Evolutionary conservation across 148 eudicot genomes (phyloP), one percentile per base, ranked within the genome.

Genomic region (Silene uniflora): DNA sequence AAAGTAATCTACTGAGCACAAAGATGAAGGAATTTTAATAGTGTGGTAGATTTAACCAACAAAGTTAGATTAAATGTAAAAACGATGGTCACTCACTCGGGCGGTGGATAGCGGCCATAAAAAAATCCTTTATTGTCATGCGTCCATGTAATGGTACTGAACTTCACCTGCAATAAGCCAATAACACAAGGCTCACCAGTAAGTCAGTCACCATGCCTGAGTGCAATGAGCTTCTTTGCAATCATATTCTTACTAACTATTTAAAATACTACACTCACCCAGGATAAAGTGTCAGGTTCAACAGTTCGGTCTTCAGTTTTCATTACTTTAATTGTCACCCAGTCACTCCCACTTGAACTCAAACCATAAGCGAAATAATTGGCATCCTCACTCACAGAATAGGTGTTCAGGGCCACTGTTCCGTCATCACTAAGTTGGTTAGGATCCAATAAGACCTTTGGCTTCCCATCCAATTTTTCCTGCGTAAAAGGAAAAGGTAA

Each of bases 301-400:
- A 83, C 85, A 12, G 14, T 82, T 76, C 78, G 88, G 74, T 86
- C 93, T 27, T 90, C 91, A 74, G 89, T 79, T 69, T 76, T 80
- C 91, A 88, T 89, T 54, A 95, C 97, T 85, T 89, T 90, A 58
- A 95, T 87, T 63, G 93, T 89, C 19, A 87, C 87, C 98, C 98
- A 95, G 78, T 95, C 98, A 76, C 98, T 95, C 70, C 98, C 98
- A 80, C 98, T 92, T 22, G 86, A 78, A 87, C 98, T 92, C 62
- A 89, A 84, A 56, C 83, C 91, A 79, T 95, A 95, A 1, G 92
- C 97, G 75, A 95, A 75, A 81, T 88, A 90, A 69, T 88, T 89
- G 32, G 91, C 97, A 86, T 95, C 93, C 82, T 95, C 88, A 49
- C 98, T 92, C 62, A 90, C 90, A 47, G 85, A 80, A 82, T 42